These are phyloP conservation scores for Stephania cephalantha DNA, from an alignment of 164 flowering plant genomes.

Conservation along the genomic window DNA sequence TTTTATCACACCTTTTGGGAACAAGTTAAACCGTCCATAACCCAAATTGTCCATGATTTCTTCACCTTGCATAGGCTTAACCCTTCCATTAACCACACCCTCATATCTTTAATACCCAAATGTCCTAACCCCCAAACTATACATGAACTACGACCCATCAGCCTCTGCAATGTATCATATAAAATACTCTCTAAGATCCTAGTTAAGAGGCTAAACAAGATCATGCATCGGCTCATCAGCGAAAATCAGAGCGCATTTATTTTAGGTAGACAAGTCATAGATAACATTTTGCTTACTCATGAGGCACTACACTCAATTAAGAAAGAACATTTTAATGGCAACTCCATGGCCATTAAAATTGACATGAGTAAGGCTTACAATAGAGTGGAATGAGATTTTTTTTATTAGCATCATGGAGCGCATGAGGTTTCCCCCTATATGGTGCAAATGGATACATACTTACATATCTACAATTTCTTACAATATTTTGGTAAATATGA, in stretches of 20 bases:
- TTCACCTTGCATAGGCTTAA: no score
- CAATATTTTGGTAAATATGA: not conserved
- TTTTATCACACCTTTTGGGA: not conserved
- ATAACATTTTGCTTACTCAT: not conserved
- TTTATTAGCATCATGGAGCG: not conserved
- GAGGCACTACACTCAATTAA: not conserved
- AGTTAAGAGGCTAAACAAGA: not conserved
- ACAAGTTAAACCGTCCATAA: not conserved
- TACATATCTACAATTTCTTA: not conserved
- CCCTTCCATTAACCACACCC: not conserved
- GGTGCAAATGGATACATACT: not conserved
- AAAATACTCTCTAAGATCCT: not conserved
- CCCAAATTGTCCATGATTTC: no score
- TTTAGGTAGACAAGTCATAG: not conserved
- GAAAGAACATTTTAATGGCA: not conserved
- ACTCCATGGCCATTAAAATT: not conserved
- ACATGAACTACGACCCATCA: not conserved
- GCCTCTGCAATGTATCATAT: not conserved
- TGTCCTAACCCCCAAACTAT: not conserved
- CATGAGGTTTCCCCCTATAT: not conserved
- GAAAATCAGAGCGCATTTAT: not conserved
- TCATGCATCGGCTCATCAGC: not conserved
- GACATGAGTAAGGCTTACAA: not conserved
- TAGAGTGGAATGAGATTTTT: not conserved
- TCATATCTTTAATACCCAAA: not conserved